Conservation (phyloP, 225 moss, liverwort and hornwort species). For the Pseudoscleropodium purum region DNA sequence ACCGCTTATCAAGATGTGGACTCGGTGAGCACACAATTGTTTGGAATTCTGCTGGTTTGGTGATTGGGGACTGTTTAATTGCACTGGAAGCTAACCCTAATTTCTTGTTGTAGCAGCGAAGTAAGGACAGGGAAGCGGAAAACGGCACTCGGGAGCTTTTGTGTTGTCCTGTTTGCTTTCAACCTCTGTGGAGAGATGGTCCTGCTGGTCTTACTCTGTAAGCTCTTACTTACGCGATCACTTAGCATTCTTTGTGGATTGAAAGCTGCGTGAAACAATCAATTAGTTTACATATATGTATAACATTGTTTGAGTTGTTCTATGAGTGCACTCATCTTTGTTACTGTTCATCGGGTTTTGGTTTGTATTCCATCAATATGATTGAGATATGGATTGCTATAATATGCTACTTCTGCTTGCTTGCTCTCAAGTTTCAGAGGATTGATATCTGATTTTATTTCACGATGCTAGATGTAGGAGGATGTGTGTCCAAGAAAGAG, state of each 20-base stretch:
- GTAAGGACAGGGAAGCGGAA: neutral
- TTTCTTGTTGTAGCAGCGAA: neutral
- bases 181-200: conserved; percentile 38
- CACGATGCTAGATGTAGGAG: neutral
- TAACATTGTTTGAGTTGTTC: neutral
- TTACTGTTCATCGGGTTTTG: neutral
- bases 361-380: neutral
- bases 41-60: neutral
- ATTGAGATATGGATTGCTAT: neutral
- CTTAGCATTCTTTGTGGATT: neutral
- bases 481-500: neutral
- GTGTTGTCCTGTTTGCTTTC: conserved; percentile 63
- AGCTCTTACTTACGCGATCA: neutral
- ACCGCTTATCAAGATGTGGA: neutral
- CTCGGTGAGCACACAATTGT: neutral
- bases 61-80: neutral
- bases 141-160: conserved; percentile 24
- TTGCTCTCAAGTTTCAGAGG: neutral
- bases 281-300: neutral
- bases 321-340: neutral
- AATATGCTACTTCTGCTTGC: neutral
- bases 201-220: conserved; percentile 36
- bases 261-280: neutral
- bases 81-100: neutral
- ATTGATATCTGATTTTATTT: neutral